Conservation (phyloP, 345 rosid species). For the Stellera chamaejasme region DNA sequence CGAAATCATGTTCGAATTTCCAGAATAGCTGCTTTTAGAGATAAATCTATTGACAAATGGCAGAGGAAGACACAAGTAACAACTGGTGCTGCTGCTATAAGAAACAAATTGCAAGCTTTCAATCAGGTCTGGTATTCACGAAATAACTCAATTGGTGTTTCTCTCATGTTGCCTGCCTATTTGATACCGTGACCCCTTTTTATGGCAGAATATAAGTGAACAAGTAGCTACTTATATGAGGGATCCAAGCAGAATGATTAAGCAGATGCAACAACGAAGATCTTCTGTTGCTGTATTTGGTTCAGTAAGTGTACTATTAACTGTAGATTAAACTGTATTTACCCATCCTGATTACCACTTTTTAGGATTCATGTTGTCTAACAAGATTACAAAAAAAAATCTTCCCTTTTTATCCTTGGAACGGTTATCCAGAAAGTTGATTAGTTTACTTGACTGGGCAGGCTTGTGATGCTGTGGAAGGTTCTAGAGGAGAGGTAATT, state of each 20-base stretch:
- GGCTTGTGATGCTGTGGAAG: slow-evolving; percentile 23
- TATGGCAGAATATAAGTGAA: slow-evolving; percentile 68
- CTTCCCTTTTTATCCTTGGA: background rate
- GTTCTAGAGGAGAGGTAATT: slow-evolving; percentile 42
- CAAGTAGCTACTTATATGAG: slow-evolving; percentile 87
- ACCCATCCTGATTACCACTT: too few species aligned
- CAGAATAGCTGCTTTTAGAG: slow-evolving; percentile 70
- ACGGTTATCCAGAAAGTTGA: slow-evolving; percentile 13
- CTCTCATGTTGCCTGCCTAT: background rate
- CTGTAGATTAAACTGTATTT: too few species aligned
- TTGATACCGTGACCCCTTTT: background rate
- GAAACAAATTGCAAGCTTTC: slow-evolving; percentile 79
- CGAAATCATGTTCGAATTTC: slow-evolving; percentile 19
- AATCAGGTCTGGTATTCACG: slow-evolving; percentile 59
- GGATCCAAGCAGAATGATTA: slow-evolving; percentile 92
- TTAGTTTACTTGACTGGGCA: slow-evolving; percentile 12
- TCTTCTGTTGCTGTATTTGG: slow-evolving; percentile 65
- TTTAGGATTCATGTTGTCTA: too few species aligned
- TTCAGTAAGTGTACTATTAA: slow-evolving; percentile 36
- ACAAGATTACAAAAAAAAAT: too few species aligned
- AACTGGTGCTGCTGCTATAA: slow-evolving; percentile 88
- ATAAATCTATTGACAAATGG: slow-evolving; percentile 91
- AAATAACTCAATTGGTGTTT: background rate
- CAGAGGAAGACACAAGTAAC: slow-evolving; percentile 87
- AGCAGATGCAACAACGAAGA: slow-evolving; percentile 88